A percentile compares a stretch with the other conserved stretches of the same genome.
Conservation (phyloP, 2,329 filamentous ascomycete species). For the Xylariaceae sp. region DNA sequence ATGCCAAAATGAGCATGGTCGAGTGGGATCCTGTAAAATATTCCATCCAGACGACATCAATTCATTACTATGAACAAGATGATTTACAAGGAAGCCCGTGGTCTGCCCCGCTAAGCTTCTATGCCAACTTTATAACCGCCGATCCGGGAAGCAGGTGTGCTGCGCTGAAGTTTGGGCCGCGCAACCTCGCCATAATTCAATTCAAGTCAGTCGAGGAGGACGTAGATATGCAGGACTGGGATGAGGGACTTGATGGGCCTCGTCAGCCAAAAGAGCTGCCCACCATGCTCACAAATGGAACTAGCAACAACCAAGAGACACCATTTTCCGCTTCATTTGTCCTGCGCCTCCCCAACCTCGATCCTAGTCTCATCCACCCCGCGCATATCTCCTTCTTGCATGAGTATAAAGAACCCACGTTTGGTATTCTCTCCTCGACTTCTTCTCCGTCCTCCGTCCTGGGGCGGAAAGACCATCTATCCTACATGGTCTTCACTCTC, state of each 20-base stretch:
- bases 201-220: conserved; percentile 85
- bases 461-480: conserved; percentile 77
- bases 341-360: conserved; percentile 79
- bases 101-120: conserved; percentile 68
- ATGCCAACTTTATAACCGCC: conserved; percentile 74
- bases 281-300: conserved; percentile 39
- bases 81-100: conserved; percentile 79
- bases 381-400: conserved; percentile 89
- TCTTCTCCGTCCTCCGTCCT: conserved; percentile 68
- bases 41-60: conserved; percentile 79
- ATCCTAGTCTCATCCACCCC: conserved; percentile 79
- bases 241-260: conserved; percentile 70
- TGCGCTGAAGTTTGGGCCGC: conserved; percentile 82
- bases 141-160: conserved; percentile 92
- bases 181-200: conserved; percentile 87
- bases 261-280: conserved; percentile 46
- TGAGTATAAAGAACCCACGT: conserved; percentile 96
- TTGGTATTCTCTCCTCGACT: conserved; percentile 83
- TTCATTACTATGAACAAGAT: conserved; percentile 97
- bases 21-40: conserved; percentile 86
- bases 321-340: conserved; percentile 91
- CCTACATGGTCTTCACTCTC: conserved; percentile 91
- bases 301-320: conserved; percentile 52
- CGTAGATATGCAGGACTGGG: conserved; percentile 86
- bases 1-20: conserved; percentile 87